Percentiles rank a stretch among this genome's conserved stretches.
Evolutionary conservation across 2,329 filamentous ascomycete genomes (phyloP).

Genomic region (Scytalidium lignicola): DNA sequence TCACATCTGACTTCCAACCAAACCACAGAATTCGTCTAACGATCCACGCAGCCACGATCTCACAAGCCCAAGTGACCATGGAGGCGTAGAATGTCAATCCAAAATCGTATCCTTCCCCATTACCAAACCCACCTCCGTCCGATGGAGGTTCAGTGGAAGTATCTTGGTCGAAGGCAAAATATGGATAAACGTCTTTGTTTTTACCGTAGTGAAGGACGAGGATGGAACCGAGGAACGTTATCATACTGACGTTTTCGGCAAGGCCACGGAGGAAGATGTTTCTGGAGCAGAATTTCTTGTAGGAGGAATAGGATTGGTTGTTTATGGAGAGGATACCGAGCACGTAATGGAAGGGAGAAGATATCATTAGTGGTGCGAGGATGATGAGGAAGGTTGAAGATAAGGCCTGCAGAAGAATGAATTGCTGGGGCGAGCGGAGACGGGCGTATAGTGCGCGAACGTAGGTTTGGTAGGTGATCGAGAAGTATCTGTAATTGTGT

Average conservation of each 20-base stretch:
- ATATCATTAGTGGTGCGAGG: slow-evolving; percentile 60
- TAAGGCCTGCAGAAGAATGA: slow-evolving; percentile 59
- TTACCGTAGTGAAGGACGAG: slow-evolving; percentile 61
- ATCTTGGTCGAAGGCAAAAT: slow-evolving; percentile 57
- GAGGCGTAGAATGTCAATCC: slow-evolving; percentile 59
- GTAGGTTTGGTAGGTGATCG: slow-evolving; percentile 67
- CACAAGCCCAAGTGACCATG: slow-evolving; percentile 61
- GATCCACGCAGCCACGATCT: slow-evolving; percentile 56
- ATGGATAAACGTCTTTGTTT: slow-evolving; percentile 65
- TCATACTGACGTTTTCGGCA: slow-evolving; percentile 64
- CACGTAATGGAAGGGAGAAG: slow-evolving; percentile 49
- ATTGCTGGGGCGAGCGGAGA: slow-evolving; percentile 59
- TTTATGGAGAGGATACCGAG: slow-evolving; percentile 51
- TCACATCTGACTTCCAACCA: slow-evolving; percentile 57
- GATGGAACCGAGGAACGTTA: slow-evolving; percentile 61
- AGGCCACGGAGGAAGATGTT: slow-evolving; percentile 65
- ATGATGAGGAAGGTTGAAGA: slow-evolving; percentile 60
- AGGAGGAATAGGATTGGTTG: slow-evolving; percentile 54
- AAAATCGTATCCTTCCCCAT: slow-evolving; percentile 51
- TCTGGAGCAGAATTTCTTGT: slow-evolving; percentile 60
- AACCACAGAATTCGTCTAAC: slow-evolving; percentile 53
- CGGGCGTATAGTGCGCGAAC: slow-evolving; percentile 65
- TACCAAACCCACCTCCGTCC: slow-evolving; percentile 8
- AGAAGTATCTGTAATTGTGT: slow-evolving; percentile 44
- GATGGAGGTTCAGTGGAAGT: slow-evolving; percentile 1